Evolutionary conservation across 2,329 filamentous ascomycete genomes (phyloP), one percentile per base, ranked within the genome.

Genomic region (Aspergillus hortae): DNA sequence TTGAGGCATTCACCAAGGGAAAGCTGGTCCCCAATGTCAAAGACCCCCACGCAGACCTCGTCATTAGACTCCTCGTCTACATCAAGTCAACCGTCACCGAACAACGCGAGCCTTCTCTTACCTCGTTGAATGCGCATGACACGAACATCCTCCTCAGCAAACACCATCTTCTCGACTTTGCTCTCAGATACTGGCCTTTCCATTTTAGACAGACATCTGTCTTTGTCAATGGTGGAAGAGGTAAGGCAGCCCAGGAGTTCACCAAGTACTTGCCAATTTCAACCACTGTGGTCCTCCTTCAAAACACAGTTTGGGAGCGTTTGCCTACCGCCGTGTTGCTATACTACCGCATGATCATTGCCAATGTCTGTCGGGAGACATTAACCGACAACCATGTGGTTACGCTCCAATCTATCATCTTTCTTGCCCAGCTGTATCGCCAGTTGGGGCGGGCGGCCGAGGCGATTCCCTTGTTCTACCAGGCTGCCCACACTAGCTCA

Each of bases 291-390:
- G 60, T 76, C 2, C 62, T 80, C 5, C 65, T 82, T 0, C 76
- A 81, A 56, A 74, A 74, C 53, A 66, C 75, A 4, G 68, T 75
- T 49, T 82, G 78, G 77, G 69, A 74, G 25, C 63, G 63, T 43
- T 54, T 57, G n/a, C 57, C 67, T 2, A 65, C 62, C 2, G 70
- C 71, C 1, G 55, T 62, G 6, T 56, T 70, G 43, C 30, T 71
- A 9, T 50, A 56, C 2, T 63, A 63, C 52, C 61, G 67, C 38
- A 62, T 59, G 3, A 63, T 59, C 7, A 53, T 67, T 14, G 67
- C 62, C 15, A 62, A 60, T 40, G 40, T 74, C 25, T 70, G 60
- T 46, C 66, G 62, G 19, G 61, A 66, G 11, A 52, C 67, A 5
- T 49, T 73, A 38, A 67, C 61, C 2, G 25, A 56, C 14, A 71